Evolutionary conservation across 2,329 filamentous ascomycete genomes (phyloP).

Genomic region (Phaeosphaeriaceae sp.): DNA sequence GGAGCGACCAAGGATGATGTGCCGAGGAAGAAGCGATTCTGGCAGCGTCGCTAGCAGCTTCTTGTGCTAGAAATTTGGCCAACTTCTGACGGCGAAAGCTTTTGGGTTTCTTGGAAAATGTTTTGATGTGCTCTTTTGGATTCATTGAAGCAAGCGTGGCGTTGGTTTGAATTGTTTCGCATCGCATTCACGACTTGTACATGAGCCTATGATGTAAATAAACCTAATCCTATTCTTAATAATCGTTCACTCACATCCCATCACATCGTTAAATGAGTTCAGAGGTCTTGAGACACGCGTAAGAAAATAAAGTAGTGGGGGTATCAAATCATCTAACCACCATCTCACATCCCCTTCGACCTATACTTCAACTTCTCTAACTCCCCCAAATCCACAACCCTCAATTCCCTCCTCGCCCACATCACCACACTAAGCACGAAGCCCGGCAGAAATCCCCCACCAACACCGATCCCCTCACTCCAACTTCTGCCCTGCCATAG

Average conservation of each 20-base stretch:
- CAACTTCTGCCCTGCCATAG: constrained; percentile 31
- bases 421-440: constrained; percentile 68
- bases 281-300: neutral
- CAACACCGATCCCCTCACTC: constrained; percentile 38
- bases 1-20: constrained; percentile 9
- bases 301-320: neutral
- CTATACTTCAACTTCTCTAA: constrained; percentile 64
- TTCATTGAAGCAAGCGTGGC: constrained; percentile 17
- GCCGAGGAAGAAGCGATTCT: constrained; percentile 21
- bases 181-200: neutral
- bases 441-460: constrained; percentile 50
- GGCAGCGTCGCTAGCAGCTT: constrained; percentile 20
- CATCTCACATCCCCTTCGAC: neutral
- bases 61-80: neutral
- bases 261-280: neutral
- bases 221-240: constrained; percentile 2
- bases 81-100: neutral
- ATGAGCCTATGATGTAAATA: constrained; percentile 4
- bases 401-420: constrained; percentile 70
- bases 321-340: constrained; percentile 1
- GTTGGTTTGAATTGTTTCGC: constrained; percentile 18
- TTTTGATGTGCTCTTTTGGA: neutral
- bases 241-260: neutral
- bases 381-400: constrained; percentile 72
- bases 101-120: neutral